Evolutionary conservation across 306 rosid species (phyloP), one percentile per base, ranked within the genome.

Genomic region (Quercus glauca): DNA sequence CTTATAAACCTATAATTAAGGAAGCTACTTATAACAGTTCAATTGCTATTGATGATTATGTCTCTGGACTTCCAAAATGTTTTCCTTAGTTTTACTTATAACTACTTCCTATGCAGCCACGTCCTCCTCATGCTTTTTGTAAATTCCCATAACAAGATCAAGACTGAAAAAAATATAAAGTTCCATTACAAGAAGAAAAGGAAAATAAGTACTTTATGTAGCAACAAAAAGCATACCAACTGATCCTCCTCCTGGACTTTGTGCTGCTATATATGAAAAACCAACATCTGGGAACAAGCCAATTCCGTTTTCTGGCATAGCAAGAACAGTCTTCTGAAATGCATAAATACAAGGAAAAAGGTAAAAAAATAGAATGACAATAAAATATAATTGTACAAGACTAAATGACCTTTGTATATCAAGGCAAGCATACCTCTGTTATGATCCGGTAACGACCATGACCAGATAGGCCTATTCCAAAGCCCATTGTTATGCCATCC

Each of bases 221-320:
- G 69, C 55, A 57, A 49, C 37, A 77, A 73, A 80, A 58, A 31
- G 67, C 87, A 37, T 90, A 96, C 99, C 99, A 82, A 91, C 91
- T 41, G 98, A 88, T 85, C 98, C 99, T 86, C 77, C 96, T 87
- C 99, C 99, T 74, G 99, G 99, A 86, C 91, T 87, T 80, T 91
- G 89, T 59, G 97, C 99, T 0, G 99, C 99, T 73, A 96, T 93
- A 80, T 89, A 84, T 79, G 99, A 73, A 87, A 96, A 96, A 52
- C 99, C 99, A 59, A 96, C 97, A 73, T 96, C 99, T 28, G 99
- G 99, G 75, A 93, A 96, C 83, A 93, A 86, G 78, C 98, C 99
- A 78, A 93, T 96, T 83, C 98, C 99, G 80, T 96, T 96, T 92
- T 96, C 99, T 52, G 99, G 99, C 99, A 96, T 96, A 14, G 99